Percentiles rank a stretch among this genome's conserved stretches.
Evolutionary conservation across 2,329 filamentous ascomycete species (phyloP).

Genomic region (Cordyceps farinosa): DNA sequence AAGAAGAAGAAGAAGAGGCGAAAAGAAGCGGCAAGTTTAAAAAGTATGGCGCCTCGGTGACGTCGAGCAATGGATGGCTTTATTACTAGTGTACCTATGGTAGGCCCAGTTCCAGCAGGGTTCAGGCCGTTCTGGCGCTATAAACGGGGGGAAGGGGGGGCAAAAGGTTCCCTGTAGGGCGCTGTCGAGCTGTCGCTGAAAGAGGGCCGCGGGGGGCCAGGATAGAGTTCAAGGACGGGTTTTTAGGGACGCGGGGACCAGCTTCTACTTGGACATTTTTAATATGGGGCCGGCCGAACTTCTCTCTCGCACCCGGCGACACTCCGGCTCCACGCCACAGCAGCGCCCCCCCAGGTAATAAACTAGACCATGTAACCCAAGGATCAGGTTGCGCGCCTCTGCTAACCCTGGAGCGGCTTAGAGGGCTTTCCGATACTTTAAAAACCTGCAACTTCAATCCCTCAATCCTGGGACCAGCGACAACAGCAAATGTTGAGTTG

Average conservation of each 20-base stretch:
- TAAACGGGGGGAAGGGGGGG: neutral
- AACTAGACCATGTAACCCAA: neutral
- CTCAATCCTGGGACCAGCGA: no score
- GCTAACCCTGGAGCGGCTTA: no score
- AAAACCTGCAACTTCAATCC: no score
- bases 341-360: neutral
- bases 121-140: neutral
- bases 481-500: no score
- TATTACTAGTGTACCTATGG: no score
- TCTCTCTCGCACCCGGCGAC: neutral
- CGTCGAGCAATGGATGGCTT: constrained; percentile 1
- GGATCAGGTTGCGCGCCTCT: neutral
- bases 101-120: neutral
- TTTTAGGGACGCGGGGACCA: constrained; percentile 26
- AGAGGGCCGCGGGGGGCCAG: neutral
- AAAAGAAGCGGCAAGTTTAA: neutral
- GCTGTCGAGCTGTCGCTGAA: neutral
- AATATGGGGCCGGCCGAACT: constrained; percentile 23
- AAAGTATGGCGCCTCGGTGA: constrained; percentile 8
- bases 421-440: no score
- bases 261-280: constrained; percentile 33
- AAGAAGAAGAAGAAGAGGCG: neutral
- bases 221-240: no score
- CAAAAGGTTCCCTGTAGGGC: neutral
- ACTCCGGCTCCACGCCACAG: neutral